Percentiles rank a stretch among this genome's conserved stretches.
phyloP scores from a whole-genome alignment of 208 protist genomes.

The Trypanosoma scelopori region DNA sequence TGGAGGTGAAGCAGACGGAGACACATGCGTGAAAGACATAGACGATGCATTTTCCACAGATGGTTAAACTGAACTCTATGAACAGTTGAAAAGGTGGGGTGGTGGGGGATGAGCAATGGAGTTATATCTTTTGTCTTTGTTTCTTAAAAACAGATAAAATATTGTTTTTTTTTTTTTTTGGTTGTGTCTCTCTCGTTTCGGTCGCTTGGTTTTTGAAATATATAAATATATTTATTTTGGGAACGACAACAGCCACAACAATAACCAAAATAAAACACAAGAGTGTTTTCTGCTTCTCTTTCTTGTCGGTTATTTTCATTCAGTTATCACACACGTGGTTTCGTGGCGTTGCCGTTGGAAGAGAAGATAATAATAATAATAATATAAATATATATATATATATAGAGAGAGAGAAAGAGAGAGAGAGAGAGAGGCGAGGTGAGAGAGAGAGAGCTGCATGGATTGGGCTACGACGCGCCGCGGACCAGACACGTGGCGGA shows the following conservation, averaged over 20 bases:
- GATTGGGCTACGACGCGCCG: conserved; percentile 19
- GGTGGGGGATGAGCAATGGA: too few species aligned
- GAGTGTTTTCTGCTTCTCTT: not conserved
- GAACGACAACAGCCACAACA: too few species aligned
- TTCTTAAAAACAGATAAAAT: too few species aligned
- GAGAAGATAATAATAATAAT: not conserved
- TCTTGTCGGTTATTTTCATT: not conserved
- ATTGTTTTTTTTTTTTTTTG: not conserved
- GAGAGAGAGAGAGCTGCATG: conserved; percentile 8
- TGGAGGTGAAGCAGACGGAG: too few species aligned
- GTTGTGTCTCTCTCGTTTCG: not conserved
- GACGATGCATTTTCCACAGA: too few species aligned
- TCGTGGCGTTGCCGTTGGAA: not conserved
- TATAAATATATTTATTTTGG: too few species aligned
- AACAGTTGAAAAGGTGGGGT: too few species aligned
- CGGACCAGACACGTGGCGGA: conserved; percentile 13
- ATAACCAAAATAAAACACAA: too few species aligned
- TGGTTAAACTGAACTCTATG: too few species aligned
- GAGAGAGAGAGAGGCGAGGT: not conserved
- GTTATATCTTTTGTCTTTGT: too few species aligned
- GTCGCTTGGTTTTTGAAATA: not conserved
- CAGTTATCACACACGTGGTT: not conserved
- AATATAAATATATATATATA: conserved; percentile 11
- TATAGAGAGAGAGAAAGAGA: not conserved
- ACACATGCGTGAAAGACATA: too few species aligned